phyloP scores from a whole-genome alignment of 1,284 basidiomycete species.

The Moesziomyces sp. region DNA sequence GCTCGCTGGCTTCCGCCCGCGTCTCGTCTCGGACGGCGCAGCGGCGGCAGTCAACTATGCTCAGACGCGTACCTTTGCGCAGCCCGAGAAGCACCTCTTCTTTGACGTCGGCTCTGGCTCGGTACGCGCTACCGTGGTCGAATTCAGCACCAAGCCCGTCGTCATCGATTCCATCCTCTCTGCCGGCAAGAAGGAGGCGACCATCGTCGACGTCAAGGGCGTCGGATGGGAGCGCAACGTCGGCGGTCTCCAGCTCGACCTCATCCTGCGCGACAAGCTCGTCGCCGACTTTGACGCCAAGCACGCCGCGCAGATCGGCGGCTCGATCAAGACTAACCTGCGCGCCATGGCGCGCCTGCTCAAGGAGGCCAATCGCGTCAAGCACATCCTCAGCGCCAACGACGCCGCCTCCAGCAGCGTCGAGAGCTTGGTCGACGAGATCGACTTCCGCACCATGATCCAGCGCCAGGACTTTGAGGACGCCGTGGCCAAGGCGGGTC shows the following conservation, averaged over 20 bases:
- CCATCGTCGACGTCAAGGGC: slow-evolving; percentile 79
- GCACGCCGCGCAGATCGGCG: slow-evolving; percentile 66
- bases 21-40: slow-evolving; percentile 90
- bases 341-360: slow-evolving; percentile 90
- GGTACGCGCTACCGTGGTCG: slow-evolving; percentile 85
- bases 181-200: slow-evolving; percentile 74
- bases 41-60: slow-evolving; percentile 75
- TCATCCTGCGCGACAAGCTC: slow-evolving; percentile 83
- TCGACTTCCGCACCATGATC: slow-evolving; percentile 86
- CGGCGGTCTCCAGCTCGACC: slow-evolving; percentile 86
- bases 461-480: slow-evolving; percentile 81
- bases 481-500: slow-evolving; percentile 40
- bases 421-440: slow-evolving; percentile 88
- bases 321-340: slow-evolving; percentile 72
- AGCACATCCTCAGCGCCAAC: slow-evolving; percentile 93
- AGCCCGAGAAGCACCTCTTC: slow-evolving; percentile 83
- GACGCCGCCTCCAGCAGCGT: slow-evolving; percentile 79
- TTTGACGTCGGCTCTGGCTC: slow-evolving; percentile 93
- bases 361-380: slow-evolving; percentile 91
- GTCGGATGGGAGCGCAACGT: slow-evolving; percentile 82
- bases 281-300: slow-evolving; percentile 79
- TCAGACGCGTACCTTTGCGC: slow-evolving; percentile 85
- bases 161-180: slow-evolving; percentile 69
- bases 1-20: slow-evolving; percentile 84
- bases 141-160: slow-evolving; percentile 72